Evolutionary conservation across 2,329 filamentous ascomycete genomes (phyloP), one percentile per base, ranked within the genome.

Genomic region (Monosporascus cannonballus): DNA sequence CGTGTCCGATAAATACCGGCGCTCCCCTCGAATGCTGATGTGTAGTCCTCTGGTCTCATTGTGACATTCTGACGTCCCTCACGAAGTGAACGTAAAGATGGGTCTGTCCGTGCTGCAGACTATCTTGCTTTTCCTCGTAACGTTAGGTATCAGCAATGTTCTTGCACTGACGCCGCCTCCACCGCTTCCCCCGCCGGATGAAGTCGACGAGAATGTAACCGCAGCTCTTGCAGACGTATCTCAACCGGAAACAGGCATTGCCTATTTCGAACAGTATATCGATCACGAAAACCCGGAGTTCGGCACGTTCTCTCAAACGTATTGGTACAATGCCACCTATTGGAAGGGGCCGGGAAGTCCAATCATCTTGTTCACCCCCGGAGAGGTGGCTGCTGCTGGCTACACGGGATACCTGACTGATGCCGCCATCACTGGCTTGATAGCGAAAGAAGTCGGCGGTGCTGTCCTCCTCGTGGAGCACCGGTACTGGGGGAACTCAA

Each of bases 381-480:
- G 80, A 20, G 80, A 84, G 63, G 59, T 66, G 30, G 69, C 73
- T 17, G 78, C 76, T 4, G 71, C 67, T 8, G 63, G 56, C 0
- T 82, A 79, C 56, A 65, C 65, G 14, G 73, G 68, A 8, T 84
- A 80, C 54, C 61, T 84, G 36, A 78, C 71, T 5, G 78, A 79
- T 52, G 63, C 63, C 24, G 73, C 73, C 3, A 65, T 81, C 9
- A 75, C 75, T 3, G 80, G 80, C 38, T 60, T 72, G 4, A 73
- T 76, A 53, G 80, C 78, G 2, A 68, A 81, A 61, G 72, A 75
- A 49, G 71, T 83, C 39, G 73, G 75, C 18, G 80, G 74, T 39
- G 81, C 80, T 9, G 73, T 77, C 3, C 64, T 84, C 30, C 64
- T 83, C 51, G 61, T 84, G 34, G 81, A 84, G 65, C 81, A 84